phyloP scores from a whole-genome alignment of 306 rosid species.

The Cyamopsis tetragonoloba region DNA sequence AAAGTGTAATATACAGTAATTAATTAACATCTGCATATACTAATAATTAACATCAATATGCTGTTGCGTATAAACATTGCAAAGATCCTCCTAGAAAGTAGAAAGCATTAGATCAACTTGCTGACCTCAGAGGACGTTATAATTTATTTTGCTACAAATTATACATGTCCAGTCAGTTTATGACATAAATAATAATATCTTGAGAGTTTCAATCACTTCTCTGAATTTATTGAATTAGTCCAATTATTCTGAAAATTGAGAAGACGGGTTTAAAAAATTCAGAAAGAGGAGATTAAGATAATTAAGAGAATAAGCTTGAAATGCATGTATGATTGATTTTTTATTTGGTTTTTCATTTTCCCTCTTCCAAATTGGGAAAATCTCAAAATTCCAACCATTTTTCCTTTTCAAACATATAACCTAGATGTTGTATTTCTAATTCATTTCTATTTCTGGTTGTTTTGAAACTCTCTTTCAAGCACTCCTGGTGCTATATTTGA shows the following conservation, averaged over 20 bases:
- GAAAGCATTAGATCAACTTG: not conserved
- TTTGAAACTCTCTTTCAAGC: too few relatives aligned
- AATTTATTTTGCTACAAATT: not conserved
- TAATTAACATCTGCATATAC: too few relatives aligned
- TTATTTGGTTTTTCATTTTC: not conserved
- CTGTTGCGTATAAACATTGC: conserved; percentile 27
- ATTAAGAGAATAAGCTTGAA: not conserved
- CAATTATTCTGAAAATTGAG: not conserved
- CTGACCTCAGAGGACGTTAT: not conserved
- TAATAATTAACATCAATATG: too few relatives aligned
- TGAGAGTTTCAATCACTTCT: not conserved
- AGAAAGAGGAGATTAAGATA: not conserved
- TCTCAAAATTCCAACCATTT: not conserved
- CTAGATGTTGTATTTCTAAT: too few relatives aligned
- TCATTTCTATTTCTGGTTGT: too few relatives aligned
- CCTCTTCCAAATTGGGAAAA: not conserved
- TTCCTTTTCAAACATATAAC: too few relatives aligned
- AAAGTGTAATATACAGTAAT: too few relatives aligned
- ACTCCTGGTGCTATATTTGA: too few relatives aligned
- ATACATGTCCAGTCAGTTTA: not conserved
- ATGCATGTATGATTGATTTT: not conserved
- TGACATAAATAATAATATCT: not conserved
- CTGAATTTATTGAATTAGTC: not conserved
- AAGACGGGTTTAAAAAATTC: not conserved
- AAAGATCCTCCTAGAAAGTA: too few relatives aligned